Conservation (phyloP, 1,284 basidiomycete species). For the Fomitopsis schrenkii region DNA sequence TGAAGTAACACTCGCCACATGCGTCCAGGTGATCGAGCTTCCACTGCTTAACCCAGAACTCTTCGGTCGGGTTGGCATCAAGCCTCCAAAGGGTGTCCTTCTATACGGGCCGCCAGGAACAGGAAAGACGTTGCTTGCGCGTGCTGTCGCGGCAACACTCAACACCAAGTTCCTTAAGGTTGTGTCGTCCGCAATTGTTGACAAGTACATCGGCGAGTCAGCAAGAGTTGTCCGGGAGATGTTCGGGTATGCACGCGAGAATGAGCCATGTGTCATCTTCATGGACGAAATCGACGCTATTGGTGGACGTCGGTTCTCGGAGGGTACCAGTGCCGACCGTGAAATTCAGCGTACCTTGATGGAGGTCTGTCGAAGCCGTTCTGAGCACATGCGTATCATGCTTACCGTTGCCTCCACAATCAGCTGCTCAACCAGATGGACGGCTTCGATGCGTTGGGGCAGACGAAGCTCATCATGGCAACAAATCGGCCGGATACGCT, state of each 20-base stretch:
- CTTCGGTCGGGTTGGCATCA: slow-evolving; percentile 94
- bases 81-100: slow-evolving; percentile 91
- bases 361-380: slow-evolving; percentile 64
- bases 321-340: slow-evolving; percentile 96
- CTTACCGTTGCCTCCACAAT: background rate
- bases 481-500: slow-evolving; percentile 97
- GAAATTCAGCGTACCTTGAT: slow-evolving; percentile 99
- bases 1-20: too few relatives aligned
- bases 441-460: slow-evolving; percentile 95
- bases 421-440: slow-evolving; percentile 99
- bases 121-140: slow-evolving; percentile 93
- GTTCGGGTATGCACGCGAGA: slow-evolving; percentile 97
- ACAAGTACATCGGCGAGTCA: slow-evolving; percentile 99
- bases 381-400: background rate
- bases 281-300: slow-evolving; percentile 99
- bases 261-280: slow-evolving; percentile 99
- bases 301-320: slow-evolving; percentile 94
- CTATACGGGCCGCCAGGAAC: slow-evolving; percentile 94
- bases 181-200: slow-evolving; percentile 98
- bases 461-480: slow-evolving; percentile 98
- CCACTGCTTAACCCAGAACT: slow-evolving; percentile 95
- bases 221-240: slow-evolving; percentile 95
- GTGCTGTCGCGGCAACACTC: slow-evolving; percentile 94
- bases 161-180: slow-evolving; percentile 98
- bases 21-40: slow-evolving; percentile 84